These are phyloP conservation scores for Trametes gibbosa DNA, from an alignment of 768 basidiomycete species.

Conservation along the genomic window DNA sequence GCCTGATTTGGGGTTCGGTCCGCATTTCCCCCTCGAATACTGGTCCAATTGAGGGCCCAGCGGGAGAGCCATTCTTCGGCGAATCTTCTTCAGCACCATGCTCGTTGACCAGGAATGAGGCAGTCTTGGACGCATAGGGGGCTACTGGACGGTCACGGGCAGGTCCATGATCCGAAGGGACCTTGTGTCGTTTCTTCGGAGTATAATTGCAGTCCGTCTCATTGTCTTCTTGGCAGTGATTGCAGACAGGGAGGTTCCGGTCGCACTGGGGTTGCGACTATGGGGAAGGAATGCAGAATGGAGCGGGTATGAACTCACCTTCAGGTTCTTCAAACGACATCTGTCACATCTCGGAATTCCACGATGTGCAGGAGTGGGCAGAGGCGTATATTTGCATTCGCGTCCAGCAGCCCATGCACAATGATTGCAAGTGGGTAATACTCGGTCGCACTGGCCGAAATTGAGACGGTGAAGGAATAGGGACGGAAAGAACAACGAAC, in stretches of 20 bases:
- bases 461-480: constrained; percentile 14
- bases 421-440: constrained; percentile 69
- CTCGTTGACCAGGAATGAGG: constrained; percentile 41
- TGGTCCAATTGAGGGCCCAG: constrained; percentile 20
- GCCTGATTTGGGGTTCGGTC: constrained; percentile 26
- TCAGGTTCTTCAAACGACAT: constrained; percentile 64
- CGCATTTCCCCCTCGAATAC: constrained; percentile 24
- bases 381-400: constrained; percentile 69
- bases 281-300: constrained; percentile 3
- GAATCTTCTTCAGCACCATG: constrained; percentile 16
- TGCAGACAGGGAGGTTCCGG: constrained; percentile 68
- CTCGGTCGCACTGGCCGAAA: constrained; percentile 58
- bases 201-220: constrained; percentile 66
- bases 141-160: constrained; percentile 36
- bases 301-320: constrained; percentile 40
- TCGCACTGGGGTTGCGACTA: constrained; percentile 50
- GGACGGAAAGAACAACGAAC: constrained; percentile 36
- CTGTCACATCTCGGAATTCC: constrained; percentile 74
- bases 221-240: constrained; percentile 57
- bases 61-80: constrained; percentile 12
- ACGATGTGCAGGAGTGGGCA: constrained; percentile 73
- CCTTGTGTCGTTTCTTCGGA: constrained; percentile 65
- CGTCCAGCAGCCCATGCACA: constrained; percentile 63
- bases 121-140: constrained; percentile 46
- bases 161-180: constrained; percentile 41